A percentile compares a stretch with the other conserved stretches of the same genome.
phyloP scores from a whole-genome alignment of 2,329 filamentous ascomycete genomes.

The Diaporthe citri region DNA sequence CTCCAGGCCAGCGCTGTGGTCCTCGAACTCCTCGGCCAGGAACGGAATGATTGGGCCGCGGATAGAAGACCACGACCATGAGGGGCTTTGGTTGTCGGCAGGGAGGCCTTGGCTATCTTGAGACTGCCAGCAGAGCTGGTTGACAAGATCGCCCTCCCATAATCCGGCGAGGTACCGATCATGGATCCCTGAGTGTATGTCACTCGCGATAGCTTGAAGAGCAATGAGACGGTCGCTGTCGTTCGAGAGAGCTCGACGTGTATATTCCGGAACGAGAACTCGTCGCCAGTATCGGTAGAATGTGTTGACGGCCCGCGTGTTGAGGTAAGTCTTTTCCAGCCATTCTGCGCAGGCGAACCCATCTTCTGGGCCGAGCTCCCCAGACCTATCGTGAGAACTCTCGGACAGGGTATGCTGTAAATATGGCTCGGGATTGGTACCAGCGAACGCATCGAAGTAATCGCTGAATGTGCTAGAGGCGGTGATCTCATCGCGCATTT shows the following conservation, averaged over 20 bases:
- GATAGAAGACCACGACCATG: background rate
- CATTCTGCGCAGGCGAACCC: background rate
- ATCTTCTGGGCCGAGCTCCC: background rate
- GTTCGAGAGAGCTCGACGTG: background rate
- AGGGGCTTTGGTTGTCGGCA: background rate
- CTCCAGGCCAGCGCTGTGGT: too few species aligned
- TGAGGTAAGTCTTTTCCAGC: background rate
- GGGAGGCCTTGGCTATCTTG: background rate
- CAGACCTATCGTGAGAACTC: background rate
- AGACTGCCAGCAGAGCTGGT: background rate
- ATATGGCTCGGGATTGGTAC: background rate
- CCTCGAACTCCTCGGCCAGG: background rate
- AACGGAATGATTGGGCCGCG: background rate
- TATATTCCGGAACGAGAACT: background rate
- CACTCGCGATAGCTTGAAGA: background rate
- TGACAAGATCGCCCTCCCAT: background rate
- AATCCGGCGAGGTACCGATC: background rate
- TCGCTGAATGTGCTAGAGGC: background rate
- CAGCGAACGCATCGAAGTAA: background rate
- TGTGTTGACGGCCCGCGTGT: background rate
- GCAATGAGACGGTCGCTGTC: slow-evolving; percentile 1
- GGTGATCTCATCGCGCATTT: background rate
- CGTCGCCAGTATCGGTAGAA: background rate
- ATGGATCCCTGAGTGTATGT: background rate
- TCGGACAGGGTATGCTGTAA: background rate